Evolutionary conservation across 306 rosid species (phyloP).

Genomic region (Luffa aegyptiaca): DNA sequence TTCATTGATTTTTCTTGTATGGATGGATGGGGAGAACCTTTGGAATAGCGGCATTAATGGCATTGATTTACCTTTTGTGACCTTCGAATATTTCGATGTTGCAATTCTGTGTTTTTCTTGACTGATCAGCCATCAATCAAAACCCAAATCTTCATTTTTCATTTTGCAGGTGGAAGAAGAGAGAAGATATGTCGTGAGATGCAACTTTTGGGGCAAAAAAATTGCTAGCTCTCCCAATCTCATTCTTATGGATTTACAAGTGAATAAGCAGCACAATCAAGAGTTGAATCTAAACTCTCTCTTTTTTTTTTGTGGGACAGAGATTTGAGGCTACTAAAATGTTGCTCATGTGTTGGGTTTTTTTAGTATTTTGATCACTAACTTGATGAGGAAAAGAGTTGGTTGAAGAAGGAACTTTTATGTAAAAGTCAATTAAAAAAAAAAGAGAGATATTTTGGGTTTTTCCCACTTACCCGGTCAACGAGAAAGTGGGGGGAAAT

Average conservation of each 20-base stretch:
- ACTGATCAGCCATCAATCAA: neutral
- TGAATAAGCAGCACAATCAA: slow-evolving; percentile 5
- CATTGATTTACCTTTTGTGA: neutral
- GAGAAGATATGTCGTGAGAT: neutral
- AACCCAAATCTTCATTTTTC: slow-evolving; percentile 4
- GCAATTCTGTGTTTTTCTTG: neutral
- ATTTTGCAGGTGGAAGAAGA: neutral
- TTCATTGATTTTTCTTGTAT: neutral
- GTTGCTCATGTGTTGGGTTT: slow-evolving; percentile 13
- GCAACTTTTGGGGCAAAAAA: neutral
- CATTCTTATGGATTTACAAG: slow-evolving; percentile 9
- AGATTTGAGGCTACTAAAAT: slow-evolving; percentile 30
- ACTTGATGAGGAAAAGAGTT: slow-evolving; percentile 45
- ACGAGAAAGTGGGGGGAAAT: no score
- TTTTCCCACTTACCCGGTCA: no score
- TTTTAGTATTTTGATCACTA: slow-evolving; percentile 39
- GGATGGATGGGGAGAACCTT: neutral
- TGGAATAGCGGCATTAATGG: neutral
- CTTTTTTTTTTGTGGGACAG: slow-evolving; percentile 13
- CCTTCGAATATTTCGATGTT: neutral
- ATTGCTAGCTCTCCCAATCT: neutral
- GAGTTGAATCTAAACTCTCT: slow-evolving; percentile 20
- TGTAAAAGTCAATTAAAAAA: no score
- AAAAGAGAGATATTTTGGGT: no score
- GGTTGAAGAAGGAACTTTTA: slow-evolving; percentile 23